Percentiles rank a stretch among this genome's conserved stretches.
These are phyloP conservation scores for Triticum turgidum DNA, from an alignment of 176 grass and related monocot genomes.

Conservation along the genomic window DNA sequence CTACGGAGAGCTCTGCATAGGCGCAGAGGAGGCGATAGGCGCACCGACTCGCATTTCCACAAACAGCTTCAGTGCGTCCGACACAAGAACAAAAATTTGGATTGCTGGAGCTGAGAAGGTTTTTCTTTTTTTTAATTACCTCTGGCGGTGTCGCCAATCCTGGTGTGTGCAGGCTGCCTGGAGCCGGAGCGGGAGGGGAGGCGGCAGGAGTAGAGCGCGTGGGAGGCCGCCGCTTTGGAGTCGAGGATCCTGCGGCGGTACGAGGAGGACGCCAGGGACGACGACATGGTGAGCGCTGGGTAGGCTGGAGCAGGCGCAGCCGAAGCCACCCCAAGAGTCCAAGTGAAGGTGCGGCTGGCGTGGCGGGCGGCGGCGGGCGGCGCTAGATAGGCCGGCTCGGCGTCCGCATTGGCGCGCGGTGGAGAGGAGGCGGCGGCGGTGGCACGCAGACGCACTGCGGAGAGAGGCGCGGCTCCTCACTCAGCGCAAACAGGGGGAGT, in stretches of 20 bases:
- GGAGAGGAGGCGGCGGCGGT: neutral
- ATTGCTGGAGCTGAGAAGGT: neutral
- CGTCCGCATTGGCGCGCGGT: neutral
- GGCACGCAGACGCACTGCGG: neutral
- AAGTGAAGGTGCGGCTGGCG: neutral
- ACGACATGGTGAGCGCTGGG: neutral
- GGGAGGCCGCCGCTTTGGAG: conserved; percentile 5
- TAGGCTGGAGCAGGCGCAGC: neutral
- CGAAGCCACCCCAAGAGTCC: neutral
- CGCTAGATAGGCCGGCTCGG: neutral
- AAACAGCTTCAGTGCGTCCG: neutral
- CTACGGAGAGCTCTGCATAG: too few relatives aligned
- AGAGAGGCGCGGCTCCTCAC: neutral
- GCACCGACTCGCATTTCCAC: neutral
- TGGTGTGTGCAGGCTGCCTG: neutral
- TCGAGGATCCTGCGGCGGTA: conserved; percentile 42
- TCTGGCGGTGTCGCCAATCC: conserved; percentile 33
- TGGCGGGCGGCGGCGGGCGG: neutral
- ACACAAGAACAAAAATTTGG: neutral
- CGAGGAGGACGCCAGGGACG: conserved; percentile 25
- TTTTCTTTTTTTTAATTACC: conserved; percentile 2
- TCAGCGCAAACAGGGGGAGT: neutral
- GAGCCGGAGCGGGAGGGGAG: conserved; percentile 35
- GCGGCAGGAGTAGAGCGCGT: neutral
- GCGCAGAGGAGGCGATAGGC: too few relatives aligned